Percentiles rank a stretch among this genome's conserved stretches.
These are phyloP conservation scores for Cutaneotrichosporon dermatis DNA, from an alignment of 1,284 basidiomycete genomes.

Conservation along the genomic window DNA sequence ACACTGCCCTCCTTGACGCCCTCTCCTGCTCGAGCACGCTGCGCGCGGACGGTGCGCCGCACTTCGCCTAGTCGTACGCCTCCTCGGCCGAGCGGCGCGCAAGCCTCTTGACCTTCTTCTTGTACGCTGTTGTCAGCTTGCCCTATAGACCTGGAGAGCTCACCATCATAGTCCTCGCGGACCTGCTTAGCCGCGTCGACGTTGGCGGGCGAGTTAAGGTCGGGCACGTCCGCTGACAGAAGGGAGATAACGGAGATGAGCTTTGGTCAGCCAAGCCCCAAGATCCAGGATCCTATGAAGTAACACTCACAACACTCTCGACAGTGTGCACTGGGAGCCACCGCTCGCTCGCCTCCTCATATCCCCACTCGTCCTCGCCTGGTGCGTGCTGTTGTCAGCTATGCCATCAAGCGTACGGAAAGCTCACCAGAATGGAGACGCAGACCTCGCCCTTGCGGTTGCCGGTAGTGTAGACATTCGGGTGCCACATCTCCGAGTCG, in stretches of 20 bases:
- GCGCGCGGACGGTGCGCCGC: no score
- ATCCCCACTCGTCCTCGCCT: slow-evolving; percentile 95
- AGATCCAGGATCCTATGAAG: neutral
- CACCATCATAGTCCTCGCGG: slow-evolving; percentile 65
- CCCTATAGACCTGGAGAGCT: slow-evolving; percentile 21
- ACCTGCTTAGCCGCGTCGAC: slow-evolving; percentile 94
- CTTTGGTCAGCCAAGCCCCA: slow-evolving; percentile 51
- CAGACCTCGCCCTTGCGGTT: slow-evolving; percentile 88
- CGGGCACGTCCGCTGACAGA: slow-evolving; percentile 85
- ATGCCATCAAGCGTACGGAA: slow-evolving; percentile 10
- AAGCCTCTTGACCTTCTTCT: slow-evolving; percentile 86
- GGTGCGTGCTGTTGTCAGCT: slow-evolving; percentile 67
- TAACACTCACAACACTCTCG: slow-evolving; percentile 79
- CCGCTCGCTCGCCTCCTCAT: slow-evolving; percentile 93
- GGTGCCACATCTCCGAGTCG: slow-evolving; percentile 97
- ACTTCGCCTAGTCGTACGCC: slow-evolving; percentile 58
- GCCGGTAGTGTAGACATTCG: slow-evolving; percentile 90
- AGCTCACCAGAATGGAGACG: slow-evolving; percentile 85
- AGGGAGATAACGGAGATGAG: slow-evolving; percentile 94
- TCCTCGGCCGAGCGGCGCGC: slow-evolving; percentile 81
- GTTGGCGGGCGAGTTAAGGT: slow-evolving; percentile 93
- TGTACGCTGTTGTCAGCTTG: slow-evolving; percentile 58
- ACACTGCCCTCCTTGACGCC: neutral
- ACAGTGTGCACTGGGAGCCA: slow-evolving; percentile 98
- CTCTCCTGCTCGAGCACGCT: no score